Conservation (phyloP, 345 rosid species). For the Salix purpurea region DNA sequence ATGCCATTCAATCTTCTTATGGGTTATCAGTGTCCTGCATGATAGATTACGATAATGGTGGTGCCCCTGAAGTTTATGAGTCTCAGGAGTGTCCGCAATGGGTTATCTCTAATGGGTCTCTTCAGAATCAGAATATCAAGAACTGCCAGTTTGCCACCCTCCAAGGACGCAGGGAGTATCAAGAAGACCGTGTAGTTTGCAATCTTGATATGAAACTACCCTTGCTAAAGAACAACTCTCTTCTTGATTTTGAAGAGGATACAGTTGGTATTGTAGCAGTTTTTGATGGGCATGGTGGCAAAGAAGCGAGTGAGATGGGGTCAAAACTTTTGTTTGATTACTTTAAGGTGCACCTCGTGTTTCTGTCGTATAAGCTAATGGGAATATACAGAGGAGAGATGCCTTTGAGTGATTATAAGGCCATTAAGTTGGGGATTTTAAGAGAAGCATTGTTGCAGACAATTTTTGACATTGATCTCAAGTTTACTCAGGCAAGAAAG, state of each 20-base stretch:
- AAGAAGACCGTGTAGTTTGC: conserved; percentile 22
- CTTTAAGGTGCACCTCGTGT: conserved; percentile 17
- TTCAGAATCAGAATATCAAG: neutral
- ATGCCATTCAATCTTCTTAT: neutral
- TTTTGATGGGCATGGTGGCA: conserved; percentile 32
- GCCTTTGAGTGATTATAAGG: neutral
- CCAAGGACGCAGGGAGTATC: conserved; percentile 20
- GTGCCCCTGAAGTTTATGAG: conserved; percentile 14
- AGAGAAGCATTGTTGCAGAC: conserved; percentile 24
- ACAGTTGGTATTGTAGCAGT: conserved; percentile 15
- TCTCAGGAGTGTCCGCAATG: conserved; percentile 12
- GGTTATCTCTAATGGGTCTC: conserved; percentile 1
- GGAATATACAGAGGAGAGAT: neutral
- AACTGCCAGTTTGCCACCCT: conserved; percentile 20
- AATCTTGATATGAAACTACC: conserved; percentile 12
- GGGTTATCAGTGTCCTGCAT: conserved; percentile 14
- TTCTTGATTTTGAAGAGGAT: neutral
- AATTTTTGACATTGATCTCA: conserved; percentile 19
- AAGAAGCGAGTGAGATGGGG: conserved; percentile 30
- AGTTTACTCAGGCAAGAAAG: conserved; percentile 17
- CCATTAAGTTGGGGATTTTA: conserved; percentile 6
- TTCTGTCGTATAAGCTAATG: conserved; percentile 14
- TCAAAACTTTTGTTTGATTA: conserved; percentile 17
- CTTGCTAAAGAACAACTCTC: neutral
- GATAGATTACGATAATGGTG: conserved; percentile 17